Conservation (phyloP, 768 basidiomycete species). For the Floccularia luteovirens region DNA sequence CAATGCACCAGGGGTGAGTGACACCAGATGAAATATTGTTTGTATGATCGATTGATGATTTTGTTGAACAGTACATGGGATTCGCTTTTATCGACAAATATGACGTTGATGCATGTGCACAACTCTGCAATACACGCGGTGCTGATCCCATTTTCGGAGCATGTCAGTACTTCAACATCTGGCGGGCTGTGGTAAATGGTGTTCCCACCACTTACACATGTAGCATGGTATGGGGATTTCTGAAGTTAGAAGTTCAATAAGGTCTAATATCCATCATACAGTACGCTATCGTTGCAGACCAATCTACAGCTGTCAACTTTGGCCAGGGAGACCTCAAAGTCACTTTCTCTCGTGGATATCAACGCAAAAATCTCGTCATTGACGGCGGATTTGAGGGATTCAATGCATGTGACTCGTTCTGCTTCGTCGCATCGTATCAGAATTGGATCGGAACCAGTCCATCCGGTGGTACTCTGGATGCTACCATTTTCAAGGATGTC, state of each 20-base stretch:
- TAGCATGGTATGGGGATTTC: too few species aligned
- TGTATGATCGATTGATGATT: background rate
- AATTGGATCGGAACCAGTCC: constrained; percentile 34
- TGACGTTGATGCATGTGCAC: background rate
- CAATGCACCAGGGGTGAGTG: background rate
- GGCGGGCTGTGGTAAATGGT: background rate
- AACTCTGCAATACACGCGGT: background rate
- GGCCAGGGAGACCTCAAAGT: constrained; percentile 38
- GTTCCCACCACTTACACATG: background rate
- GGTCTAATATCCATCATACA: too few species aligned
- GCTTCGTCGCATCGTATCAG: constrained; percentile 25
- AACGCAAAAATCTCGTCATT: constrained; percentile 24
- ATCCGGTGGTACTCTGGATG: constrained; percentile 28
- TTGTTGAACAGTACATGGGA: background rate
- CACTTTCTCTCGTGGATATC: constrained; percentile 39
- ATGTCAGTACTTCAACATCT: background rate
- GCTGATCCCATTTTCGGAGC: background rate
- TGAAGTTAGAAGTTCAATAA: too few species aligned
- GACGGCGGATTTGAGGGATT: constrained; percentile 40
- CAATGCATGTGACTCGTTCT: constrained; percentile 29
- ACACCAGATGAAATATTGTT: too few species aligned
- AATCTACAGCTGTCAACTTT: constrained; percentile 35
- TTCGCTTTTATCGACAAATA: background rate
- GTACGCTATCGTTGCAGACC: constrained; percentile 37
- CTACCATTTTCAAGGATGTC: constrained; percentile 33